Evolutionary conservation across 1,284 basidiomycete genomes (phyloP).

Genomic region (Ceratobasidium sp.): DNA sequence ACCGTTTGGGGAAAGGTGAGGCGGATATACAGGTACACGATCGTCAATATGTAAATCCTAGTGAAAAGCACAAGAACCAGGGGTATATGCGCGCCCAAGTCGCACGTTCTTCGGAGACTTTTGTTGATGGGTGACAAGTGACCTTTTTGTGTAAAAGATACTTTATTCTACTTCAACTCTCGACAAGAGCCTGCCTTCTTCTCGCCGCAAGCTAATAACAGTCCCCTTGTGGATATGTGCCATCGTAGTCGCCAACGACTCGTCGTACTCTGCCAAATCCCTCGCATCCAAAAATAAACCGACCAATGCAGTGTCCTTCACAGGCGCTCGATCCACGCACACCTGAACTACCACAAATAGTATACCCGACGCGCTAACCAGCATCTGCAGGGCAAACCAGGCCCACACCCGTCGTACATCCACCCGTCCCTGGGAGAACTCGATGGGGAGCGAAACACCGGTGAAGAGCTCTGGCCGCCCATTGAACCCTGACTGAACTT

Average conservation of each 20-base stretch:
- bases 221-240: neutral
- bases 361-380: constrained; percentile 14
- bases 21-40: too few species aligned
- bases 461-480: neutral
- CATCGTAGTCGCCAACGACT: neutral
- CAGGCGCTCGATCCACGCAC: constrained; percentile 4
- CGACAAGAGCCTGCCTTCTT: neutral
- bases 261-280: neutral
- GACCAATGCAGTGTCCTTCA: neutral
- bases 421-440: constrained; percentile 5
- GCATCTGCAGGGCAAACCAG: constrained; percentile 23
- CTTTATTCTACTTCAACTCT: neutral
- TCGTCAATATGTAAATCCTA: too few species aligned
- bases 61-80: too few species aligned
- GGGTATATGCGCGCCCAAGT: neutral
- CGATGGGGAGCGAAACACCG: neutral
- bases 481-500: neutral
- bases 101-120: neutral
- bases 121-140: neutral
- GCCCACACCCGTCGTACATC: neutral
- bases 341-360: neutral
- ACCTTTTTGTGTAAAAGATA: neutral
- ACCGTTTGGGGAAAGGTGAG: too few species aligned
- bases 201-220: neutral
- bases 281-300: constrained; percentile 15